Evolutionary conservation across 768 basidiomycete species (phyloP), one percentile per base, ranked within the genome.

Genomic region (Serendipita sp.): DNA sequence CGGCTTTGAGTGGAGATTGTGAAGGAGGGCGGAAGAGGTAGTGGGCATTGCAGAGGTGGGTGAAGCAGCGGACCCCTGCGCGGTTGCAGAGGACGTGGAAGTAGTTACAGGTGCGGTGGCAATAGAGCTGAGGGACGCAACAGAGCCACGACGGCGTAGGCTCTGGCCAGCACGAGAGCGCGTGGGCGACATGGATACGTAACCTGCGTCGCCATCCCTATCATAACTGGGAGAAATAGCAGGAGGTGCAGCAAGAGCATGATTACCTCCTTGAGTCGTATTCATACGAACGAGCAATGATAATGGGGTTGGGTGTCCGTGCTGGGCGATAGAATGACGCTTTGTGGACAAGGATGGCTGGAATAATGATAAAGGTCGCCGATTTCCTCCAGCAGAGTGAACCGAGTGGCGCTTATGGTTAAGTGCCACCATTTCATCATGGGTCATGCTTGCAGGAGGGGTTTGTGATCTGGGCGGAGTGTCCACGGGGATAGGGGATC

Each of bases 331-430:
- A n/a, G 56, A 60, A n/a, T 60, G 56, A 16, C 56, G 56, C 32
- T 60, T 60, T 10, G 23, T 10, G 16, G 23, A 35, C 16, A 51
- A 7, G 34, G 56, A 60, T 11, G 56, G 56, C 56, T 60, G 56
- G 35, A 60, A 36, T n/a, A 60, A 36, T 10, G 56, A 60, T 35
- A 36, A 8, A 10, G 56, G 56, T 36, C 56, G 23, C 8, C 56
- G 56, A 8, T 60, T 23, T 35, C 23, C 56, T n/a, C 56, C 56
- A n/a, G 35, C 32, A 32, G 56, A 60, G 34, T 60, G 56, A 18
- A 60, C n/a, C 18, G 56, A 60, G 34, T 60, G 56, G 23, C 56
- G 56, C n/a, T 60, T 60, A 35, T 60, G 16, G 56, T 60, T 60
- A 28, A 28, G 23, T 36, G 56, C 56, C 16, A 60, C 56, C 56